Conservation (phyloP, 2,329 filamentous ascomycete species). For the Verticillium isaacii region DNA sequence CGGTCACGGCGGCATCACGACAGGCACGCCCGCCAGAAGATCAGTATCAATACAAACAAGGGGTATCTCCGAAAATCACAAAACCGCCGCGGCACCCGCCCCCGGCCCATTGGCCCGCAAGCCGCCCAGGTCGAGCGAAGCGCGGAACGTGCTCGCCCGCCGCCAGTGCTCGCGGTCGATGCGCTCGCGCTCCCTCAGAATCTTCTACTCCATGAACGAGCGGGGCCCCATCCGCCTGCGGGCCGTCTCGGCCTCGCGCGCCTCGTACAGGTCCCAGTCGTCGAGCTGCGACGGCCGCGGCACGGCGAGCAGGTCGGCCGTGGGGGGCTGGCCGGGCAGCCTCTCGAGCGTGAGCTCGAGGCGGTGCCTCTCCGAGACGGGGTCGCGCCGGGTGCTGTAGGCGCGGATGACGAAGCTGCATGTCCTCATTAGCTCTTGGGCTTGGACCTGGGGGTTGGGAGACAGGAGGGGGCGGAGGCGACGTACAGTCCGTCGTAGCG, state of each 20-base stretch:
- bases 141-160: constrained; percentile 10
- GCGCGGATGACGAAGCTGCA: constrained; percentile 43
- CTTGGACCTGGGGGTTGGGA: neutral
- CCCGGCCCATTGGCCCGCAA: neutral
- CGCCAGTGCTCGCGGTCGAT: constrained; percentile 11
- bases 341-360: constrained; percentile 43
- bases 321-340: constrained; percentile 31
- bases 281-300: constrained; percentile 52
- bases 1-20: no score
- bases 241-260: constrained; percentile 15
- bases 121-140: constrained; percentile 4
- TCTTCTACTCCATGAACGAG: constrained; percentile 11
- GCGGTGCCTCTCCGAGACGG: constrained; percentile 32
- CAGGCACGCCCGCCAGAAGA: neutral
- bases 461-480: no score
- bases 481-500: constrained; percentile 55
- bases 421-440: neutral
- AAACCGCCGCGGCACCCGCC: neutral
- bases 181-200: constrained; percentile 11
- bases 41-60: neutral
- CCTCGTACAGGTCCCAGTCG: constrained; percentile 49
- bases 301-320: constrained; percentile 31
- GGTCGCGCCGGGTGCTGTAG: constrained; percentile 39
- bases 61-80: neutral
- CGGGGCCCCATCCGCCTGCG: constrained; percentile 10